Conservation (phyloP, 345 rosid species). For the Eucalyptus cloeziana region DNA sequence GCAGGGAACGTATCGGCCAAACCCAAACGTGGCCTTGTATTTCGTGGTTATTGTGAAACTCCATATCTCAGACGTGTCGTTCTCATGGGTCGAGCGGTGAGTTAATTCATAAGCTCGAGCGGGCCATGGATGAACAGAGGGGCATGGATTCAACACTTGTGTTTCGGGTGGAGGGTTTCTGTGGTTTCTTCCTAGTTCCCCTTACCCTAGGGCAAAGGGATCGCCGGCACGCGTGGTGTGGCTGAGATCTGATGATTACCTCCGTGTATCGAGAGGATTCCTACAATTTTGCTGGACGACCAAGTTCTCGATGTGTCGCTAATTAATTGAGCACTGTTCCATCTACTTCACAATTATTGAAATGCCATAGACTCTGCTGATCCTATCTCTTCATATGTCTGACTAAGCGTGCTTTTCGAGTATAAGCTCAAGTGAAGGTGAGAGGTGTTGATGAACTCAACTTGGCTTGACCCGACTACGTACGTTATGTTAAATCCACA, state of each 20-base stretch:
- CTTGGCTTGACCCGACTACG: neutral
- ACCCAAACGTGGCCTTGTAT: neutral
- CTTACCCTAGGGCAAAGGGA: neutral
- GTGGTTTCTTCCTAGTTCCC: neutral
- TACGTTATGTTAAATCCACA: neutral
- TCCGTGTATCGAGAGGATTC: neutral
- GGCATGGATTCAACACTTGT: neutral
- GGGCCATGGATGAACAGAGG: neutral
- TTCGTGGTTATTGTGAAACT: neutral
- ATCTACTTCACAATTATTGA: neutral
- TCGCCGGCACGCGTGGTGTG: neutral
- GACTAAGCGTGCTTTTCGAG: neutral
- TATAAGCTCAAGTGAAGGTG: neutral
- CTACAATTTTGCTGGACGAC: neutral
- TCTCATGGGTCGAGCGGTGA: neutral
- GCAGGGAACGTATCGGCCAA: neutral
- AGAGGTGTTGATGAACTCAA: neutral
- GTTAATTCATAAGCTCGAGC: neutral
- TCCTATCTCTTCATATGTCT: neutral
- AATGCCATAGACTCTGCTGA: neutral
- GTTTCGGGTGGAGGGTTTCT: neutral
- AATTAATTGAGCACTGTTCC: neutral
- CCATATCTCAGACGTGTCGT: neutral
- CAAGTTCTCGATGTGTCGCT: neutral
- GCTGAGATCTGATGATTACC: neutral